A percentile compares a stretch with the other conserved stretches of the same genome.
Conservation (phyloP, 306 rosid species). For the Rosa multiflora region DNA sequence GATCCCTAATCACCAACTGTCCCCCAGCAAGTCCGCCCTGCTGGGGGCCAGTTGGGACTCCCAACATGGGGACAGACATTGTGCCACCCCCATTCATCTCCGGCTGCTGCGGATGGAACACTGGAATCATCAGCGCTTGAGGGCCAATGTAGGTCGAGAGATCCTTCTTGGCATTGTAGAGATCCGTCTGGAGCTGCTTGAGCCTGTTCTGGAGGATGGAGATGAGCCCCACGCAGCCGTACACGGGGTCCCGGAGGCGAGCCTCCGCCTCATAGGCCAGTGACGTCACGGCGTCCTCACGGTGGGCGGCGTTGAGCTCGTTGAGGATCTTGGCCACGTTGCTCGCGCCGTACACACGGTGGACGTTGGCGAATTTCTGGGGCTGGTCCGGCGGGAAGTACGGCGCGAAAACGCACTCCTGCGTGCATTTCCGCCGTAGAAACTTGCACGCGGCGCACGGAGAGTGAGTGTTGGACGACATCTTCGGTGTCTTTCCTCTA, state of each 20-base stretch:
- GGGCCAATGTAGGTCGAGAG: conserved; percentile 65
- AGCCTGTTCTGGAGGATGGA: conserved; percentile 68
- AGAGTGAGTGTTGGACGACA: conserved; percentile 50
- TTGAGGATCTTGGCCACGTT: conserved; percentile 79
- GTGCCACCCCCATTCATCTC: not conserved
- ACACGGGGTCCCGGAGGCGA: conserved; percentile 74
- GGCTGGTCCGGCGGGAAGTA: conserved; percentile 96
- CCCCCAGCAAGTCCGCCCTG: not conserved
- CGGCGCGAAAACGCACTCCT: conserved; percentile 88
- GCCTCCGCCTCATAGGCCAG: conserved; percentile 86
- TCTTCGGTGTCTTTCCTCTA: not conserved
- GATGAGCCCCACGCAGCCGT: conserved; percentile 88
- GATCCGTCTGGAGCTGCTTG: conserved; percentile 53
- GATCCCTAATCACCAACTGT: conserved; percentile 54
- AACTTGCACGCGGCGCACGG: conserved; percentile 96
- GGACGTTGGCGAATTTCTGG: conserved; percentile 74
- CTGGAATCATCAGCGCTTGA: conserved; percentile 47
- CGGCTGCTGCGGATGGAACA: conserved; percentile 22
- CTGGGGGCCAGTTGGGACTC: conserved; percentile 16
- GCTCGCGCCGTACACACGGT: conserved; percentile 87
- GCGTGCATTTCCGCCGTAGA: conserved; percentile 81
- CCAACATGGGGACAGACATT: conserved; percentile 24
- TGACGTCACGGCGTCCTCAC: conserved; percentile 84
- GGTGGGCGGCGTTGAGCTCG: conserved; percentile 56
- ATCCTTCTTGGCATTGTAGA: conserved; percentile 65